These are phyloP conservation scores for Citrus inodora DNA, from an alignment of 345 rosid species.

Conservation along the genomic window DNA sequence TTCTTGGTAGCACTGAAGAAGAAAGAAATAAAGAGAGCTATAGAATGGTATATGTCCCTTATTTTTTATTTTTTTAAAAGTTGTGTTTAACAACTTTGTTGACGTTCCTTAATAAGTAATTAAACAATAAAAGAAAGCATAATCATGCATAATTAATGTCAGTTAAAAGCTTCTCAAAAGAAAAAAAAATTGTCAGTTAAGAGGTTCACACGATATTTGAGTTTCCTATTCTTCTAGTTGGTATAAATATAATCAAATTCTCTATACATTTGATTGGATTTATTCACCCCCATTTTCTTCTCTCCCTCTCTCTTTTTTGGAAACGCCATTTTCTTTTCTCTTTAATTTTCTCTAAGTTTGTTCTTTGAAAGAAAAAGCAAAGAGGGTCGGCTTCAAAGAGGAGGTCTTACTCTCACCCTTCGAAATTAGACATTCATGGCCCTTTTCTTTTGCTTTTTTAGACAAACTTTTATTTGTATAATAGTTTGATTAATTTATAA, in stretches of 20 bases:
- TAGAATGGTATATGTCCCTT: conserved; percentile 11
- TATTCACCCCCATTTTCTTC: no score
- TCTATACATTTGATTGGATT: background rate
- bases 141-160: background rate
- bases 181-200: no score
- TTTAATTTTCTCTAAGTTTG: no score
- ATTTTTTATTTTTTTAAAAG: no score
- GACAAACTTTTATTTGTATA: background rate
- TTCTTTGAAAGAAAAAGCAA: background rate
- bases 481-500: no score
- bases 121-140: background rate
- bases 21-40: background rate
- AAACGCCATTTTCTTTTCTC: no score
- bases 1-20: conserved; percentile 9
- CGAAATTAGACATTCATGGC: background rate
- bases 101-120: conserved; percentile 1
- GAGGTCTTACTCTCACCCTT: background rate
- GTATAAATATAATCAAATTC: background rate
- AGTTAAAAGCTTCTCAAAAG: no score
- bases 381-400: background rate
- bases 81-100: background rate
- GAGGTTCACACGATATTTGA: background rate
- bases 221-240: background rate
- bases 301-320: no score
- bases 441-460: background rate